Conservation (phyloP, 305 asterid genomes). For the Andrographis paniculata region DNA sequence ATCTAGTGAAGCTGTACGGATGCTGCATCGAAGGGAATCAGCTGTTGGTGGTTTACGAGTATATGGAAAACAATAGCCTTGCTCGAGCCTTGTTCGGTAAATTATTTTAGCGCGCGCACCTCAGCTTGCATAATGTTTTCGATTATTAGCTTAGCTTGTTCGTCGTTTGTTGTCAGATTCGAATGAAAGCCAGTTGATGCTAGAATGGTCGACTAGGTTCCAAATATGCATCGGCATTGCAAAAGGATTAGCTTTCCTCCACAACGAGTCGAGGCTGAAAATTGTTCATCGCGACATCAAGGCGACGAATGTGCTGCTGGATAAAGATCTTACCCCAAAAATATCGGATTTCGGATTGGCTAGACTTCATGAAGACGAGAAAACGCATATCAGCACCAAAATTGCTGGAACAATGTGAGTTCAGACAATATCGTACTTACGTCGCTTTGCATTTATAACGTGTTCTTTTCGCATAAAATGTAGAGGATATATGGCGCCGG, state of each 20-base stretch:
- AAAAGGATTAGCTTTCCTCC: conserved; percentile 82
- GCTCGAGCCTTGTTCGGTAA: conserved; percentile 65
- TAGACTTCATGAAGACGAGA: conserved; percentile 75
- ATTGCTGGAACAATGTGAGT: conserved; percentile 94
- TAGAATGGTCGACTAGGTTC: conserved; percentile 83
- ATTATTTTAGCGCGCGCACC: not conserved
- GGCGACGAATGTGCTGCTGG: conserved; percentile 87
- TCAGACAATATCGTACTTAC: not conserved
- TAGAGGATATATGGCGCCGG: conserved; percentile 99
- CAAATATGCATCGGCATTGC: conserved; percentile 78
- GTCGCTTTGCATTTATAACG: not conserved
- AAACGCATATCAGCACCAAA: conserved; percentile 82
- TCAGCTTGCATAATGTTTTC: conserved; percentile 8
- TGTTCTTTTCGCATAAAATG: conserved; percentile 11
- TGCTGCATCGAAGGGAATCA: conserved; percentile 87
- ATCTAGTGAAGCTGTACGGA: conserved; percentile 87
- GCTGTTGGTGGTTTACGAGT: conserved; percentile 72
- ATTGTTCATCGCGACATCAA: conserved; percentile 95
- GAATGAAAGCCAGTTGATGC: conserved; percentile 37
- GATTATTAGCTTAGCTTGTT: conserved; percentile 5
- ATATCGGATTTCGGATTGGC: conserved; percentile 97
- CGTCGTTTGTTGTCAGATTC: conserved; percentile 28
- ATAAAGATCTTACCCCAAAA: conserved; percentile 62
- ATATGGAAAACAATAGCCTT: conserved; percentile 95
- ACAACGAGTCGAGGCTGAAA: conserved; percentile 75